Evolutionary conservation across 768 basidiomycete species (phyloP), one percentile per base, ranked within the genome.

Genomic region (Naganishia vishniacii): DNA sequence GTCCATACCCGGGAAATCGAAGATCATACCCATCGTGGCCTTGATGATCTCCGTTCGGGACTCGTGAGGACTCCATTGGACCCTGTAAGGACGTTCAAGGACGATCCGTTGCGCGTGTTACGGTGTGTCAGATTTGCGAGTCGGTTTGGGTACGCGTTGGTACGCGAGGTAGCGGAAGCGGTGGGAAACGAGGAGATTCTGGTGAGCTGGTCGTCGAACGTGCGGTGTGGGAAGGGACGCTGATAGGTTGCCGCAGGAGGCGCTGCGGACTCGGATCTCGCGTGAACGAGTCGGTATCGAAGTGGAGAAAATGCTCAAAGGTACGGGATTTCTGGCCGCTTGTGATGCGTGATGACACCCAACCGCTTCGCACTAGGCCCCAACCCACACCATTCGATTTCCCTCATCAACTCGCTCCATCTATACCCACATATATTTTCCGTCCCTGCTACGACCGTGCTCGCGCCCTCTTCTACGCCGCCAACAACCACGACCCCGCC

Each of bases 231-330:
- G 28, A 31, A 8, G 4, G 3, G 3, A 34, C n/a, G 26, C 49
- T 51, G 23, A 56, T 37, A 7, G 34, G 15, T 90, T 45, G 86
- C 88, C 80, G 42, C 70, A 84, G 91, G 78, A 82, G 49, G 88
- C 86, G 0, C 78, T 95, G 16, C 79, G 83, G 11, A 81, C 80
- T 1, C 95, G 97, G 74, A 88, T 99, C 48, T 87, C 88, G 34
- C 84, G 90, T 58, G 95, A 98, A 78, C 84, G 95, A 18, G 84
- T 92, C 5, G 93, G 93, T 0, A 88, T 88, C 67, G 95, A 99
- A 76, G 71, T 98, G 15, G 84, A 88, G 67, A 99, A 98, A 76
- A 98, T 97, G 89, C 82, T 98, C 74, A 85, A 85, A 80, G 87
- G 94, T 87, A 26, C 37, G 66, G 7, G 28, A 13, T 37, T 4